Evolutionary conservation across 2,329 filamentous ascomycete species (phyloP), one percentile per base, ranked within the genome.

Genomic region (Eurotiales sp.): DNA sequence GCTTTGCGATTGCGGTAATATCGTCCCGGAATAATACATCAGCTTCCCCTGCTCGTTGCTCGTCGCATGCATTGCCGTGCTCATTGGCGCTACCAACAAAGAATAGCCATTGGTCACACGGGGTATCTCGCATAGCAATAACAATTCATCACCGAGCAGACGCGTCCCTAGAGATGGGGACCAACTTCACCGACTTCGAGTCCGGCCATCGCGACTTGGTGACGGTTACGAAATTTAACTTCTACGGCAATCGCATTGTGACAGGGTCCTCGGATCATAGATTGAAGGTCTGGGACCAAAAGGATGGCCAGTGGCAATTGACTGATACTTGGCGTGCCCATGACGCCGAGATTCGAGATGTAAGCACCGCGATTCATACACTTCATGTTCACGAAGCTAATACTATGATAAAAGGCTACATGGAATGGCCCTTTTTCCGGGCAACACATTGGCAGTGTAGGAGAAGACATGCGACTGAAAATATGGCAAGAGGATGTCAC

Each of bases 401-500:
- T 15, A 34, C 2, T 4, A 29, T 48, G 23, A 41, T 8, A 42
- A 44, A 64, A 92, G 88, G 84, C 95, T 50, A 89, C 93, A 77
- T 97, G 92, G 91, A 88, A 95, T 52, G 89, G 90, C 1, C 88
- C 90, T 0, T 92, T 88, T 56, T 85, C 93, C 54, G 93, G 93
- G 59, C 90, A 93, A 64, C 82, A 95, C 61, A 77, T 97, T 59
- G 91, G 86, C 51, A 95, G 88, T 49, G 87, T 96, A 54, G 90
- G 88, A 56, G 87, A 92, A 63, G 92, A 96, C 62, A 89, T 92
- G 63, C 85, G 86, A 68, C 90, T 95, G 75, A 89, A 90, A 66
- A 79, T 97, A 58, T 97, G 92, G 92, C 86, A 88, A 55, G 92
- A 96, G 72, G 90, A 96, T 70, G 84, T 87, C 14, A 87, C 85